phyloP scores from a whole-genome alignment of 2,329 filamentous ascomycete genomes.

The Thelonectria olida region DNA sequence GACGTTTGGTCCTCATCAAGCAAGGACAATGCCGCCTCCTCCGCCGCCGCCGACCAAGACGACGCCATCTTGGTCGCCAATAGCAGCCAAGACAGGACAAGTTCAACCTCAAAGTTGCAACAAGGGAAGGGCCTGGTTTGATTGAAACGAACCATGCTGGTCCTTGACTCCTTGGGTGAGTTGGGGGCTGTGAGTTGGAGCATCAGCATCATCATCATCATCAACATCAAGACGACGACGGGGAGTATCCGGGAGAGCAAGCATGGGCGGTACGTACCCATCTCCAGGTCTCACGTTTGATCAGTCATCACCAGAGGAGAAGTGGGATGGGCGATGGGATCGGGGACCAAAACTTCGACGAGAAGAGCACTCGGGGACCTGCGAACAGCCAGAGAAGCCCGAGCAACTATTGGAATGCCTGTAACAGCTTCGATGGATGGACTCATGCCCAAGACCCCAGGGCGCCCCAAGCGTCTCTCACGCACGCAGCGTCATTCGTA shows the following conservation, averaged over 20 bases:
- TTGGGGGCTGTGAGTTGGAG: no score
- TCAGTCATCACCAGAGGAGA: neutral
- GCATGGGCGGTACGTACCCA: neutral
- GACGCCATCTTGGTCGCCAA: neutral
- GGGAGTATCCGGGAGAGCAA: no score
- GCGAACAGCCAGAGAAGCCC: neutral
- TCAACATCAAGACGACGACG: neutral
- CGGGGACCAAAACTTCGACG: no score
- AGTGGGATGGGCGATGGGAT: neutral
- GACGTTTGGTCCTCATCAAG: no score
- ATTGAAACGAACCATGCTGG: neutral
- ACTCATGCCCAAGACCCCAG: no score
- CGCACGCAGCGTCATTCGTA: neutral
- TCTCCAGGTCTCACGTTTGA: neutral
- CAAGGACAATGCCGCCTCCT: no score
- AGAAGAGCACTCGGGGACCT: neutral
- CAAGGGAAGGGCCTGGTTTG: neutral
- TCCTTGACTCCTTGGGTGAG: no score
- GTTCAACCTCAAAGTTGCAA: neutral
- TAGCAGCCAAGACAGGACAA: neutral
- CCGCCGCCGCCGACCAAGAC: neutral
- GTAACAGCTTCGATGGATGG: no score
- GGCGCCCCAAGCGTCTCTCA: neutral
- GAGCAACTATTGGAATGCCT: no score
- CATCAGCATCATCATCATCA: neutral